A percentile compares a stretch with the other conserved stretches of the same genome.
phyloP scores from a whole-genome alignment of 306 rosid genomes.

The Prinsepia uniflora region DNA sequence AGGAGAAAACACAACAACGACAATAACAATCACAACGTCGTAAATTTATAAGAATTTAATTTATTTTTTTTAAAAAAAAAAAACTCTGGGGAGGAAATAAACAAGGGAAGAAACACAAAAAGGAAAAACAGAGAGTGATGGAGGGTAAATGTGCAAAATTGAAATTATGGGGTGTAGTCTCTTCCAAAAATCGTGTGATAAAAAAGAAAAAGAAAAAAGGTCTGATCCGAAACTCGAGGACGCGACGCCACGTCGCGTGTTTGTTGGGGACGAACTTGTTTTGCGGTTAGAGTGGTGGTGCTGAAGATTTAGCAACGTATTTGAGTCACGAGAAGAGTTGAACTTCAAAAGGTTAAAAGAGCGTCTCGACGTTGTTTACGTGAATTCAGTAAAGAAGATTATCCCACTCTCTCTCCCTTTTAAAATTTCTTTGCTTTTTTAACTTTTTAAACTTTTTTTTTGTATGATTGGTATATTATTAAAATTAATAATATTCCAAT shows the following conservation, averaged over 20 bases:
- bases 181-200: too few species aligned
- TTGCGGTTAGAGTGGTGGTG: neutral
- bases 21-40: neutral
- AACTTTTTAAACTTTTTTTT: too few species aligned
- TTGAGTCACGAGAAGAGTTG: slow-evolving; percentile 1
- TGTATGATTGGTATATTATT: too few species aligned
- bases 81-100: neutral
- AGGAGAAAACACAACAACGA: neutral
- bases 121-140: neutral
- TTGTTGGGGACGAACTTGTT: neutral
- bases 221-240: neutral
- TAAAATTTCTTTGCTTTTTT: too few species aligned
- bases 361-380: neutral
- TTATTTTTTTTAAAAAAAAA: neutral
- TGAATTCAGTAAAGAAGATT: too few species aligned
- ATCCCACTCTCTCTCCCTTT: too few species aligned
- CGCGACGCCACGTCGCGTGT: slow-evolving; percentile 10
- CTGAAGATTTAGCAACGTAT: neutral
- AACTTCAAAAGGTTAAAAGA: neutral
- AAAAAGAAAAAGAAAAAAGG: too few species aligned
- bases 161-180: too few species aligned
- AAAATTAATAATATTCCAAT: too few species aligned
- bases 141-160: neutral
- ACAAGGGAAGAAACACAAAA: neutral
- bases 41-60: neutral